Evolutionary conservation across 306 rosid genomes (phyloP), one percentile per base, ranked within the genome.

Genomic region (Cucumis hystrix): DNA sequence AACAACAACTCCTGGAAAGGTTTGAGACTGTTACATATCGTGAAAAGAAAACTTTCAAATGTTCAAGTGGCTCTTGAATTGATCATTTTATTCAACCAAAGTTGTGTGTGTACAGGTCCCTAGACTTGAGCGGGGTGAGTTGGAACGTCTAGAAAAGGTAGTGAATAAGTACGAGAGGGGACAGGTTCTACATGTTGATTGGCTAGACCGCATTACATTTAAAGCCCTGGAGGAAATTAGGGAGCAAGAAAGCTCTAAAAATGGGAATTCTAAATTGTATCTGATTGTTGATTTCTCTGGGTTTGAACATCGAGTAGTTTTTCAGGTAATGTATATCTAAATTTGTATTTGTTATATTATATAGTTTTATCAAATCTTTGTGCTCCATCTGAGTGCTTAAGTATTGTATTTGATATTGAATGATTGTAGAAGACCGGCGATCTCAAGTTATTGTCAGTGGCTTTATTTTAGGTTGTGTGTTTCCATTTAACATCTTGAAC

Each of bases 1-100:
- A 76, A 89, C 97, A 1, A 79, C 83, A 71, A 90, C 97, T 79
- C 99, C 97, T 80, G 99, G 99, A 86, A 92, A 95, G 99, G 97
- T 94, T 77, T 56, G n/a, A 59, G 67, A 81, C 25, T 47, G 60
- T 64, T 11, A 57, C 12, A 62, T 77, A 37, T 13, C 6, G 33
- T 10, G 4, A 69, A 39, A 69, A 45, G 6, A n/a, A 61, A 33
- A 55, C 15, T 17, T 35, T 56, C 39, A 74, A 47, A 75, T 76
- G 20, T 59, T 23, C n/a, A 9, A 7, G 30, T 39, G 35, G 51
- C 52, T 74, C 75, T 81, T 68, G 77, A 74, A 79, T 39, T 21
- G 18, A 58, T 82, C 79, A 59, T 10, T 58, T 37, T 62, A 10
- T 59, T 39, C 59, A 76, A 76, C 35, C 55, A 40, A 33, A 56